Base-by-base conservation (phyloP, 352 stramenopile species). In the Phytophthora parvispora region DNA sequence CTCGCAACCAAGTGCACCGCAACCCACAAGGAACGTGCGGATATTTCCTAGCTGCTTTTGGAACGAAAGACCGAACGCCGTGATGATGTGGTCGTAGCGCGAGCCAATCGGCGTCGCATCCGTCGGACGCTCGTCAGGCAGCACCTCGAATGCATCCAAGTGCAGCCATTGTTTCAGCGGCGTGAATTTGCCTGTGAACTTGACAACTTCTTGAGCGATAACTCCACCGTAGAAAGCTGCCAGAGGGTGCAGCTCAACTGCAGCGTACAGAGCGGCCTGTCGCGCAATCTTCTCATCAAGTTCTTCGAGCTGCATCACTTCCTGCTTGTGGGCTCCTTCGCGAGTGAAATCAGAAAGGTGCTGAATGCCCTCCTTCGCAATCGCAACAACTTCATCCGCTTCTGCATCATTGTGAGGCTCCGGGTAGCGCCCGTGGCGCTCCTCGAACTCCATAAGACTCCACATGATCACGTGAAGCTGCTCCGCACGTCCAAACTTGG, bases 101-200 rank as follows among this genome's bases (percentile, higher is more conserved):
- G 84, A 92, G 8, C 78, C 78, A 10, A 89, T 83, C 12, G 86
- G 87, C 40, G 77, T 43, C 10, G 69, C 64, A 38, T 96, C 89
- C 3, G 48, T 80, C 12, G 87, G 87, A 1, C 75, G 77, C 52
- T 90, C 73, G 40, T 89, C 81, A 15, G 87, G 89, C 5, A 96
- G 70, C 22, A 95, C 84, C 58, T 96, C 89, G 34, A 94, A 92
- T 7, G 85, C 84, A 71, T 96, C 89, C 64, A 94, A 78, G 64
- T 96, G 87, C 38, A 96, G 65, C 87, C 87, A 96, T 53, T 96
- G 89, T 66, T 94, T 92, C 47, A 96, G 45, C 8, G 89, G 87
- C 10, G 88, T 92, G 42, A 95, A 96, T 55, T 96, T 96, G 53
- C 89, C 89, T 40, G 89, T 96, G 52, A 95, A 95, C 67, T 96